Evolutionary conservation across 768 basidiomycete genomes (phyloP), one percentile per base, ranked within the genome.

Genomic region (Podaxis sp.): DNA sequence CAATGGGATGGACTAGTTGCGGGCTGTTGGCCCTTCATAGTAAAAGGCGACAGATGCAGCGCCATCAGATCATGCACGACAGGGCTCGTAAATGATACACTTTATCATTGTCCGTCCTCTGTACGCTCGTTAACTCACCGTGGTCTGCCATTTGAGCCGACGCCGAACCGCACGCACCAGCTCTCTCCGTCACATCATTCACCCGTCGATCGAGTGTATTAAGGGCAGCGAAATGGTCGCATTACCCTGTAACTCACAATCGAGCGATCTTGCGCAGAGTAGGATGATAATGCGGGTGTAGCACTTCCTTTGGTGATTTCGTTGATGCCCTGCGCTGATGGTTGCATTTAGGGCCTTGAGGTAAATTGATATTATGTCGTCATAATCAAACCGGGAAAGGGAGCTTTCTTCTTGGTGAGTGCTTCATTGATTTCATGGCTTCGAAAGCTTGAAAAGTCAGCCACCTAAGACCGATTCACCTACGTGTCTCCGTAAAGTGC

Each of bases 281-380:
- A 62, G 19, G 24, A 38, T 22, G 41, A 53, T 56, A 55, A 33
- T 50, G 55, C 51, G 59, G 50, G 4, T 22, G 19, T 52, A 60
- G 46, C 54, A 29, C 22, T 49, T 24, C 49, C 36, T 9, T 51
- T 24, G 15, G 55, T 56, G 61, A 38, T 56, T 22, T 62, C 36
- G 36, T 24, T 19, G 51, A 49, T 24, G 15, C 43, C 41, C 49
- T 50, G 22, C 17, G 24, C 15, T 56, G 61, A 62, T 56, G 61
- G 61, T 62, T 62, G 61, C 55, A 22, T 17, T 49, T 50, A 56
- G 36, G 33, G 61, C 55, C 61, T 56, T 50, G 55, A 56, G 61
- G 61, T 36, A 40, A 12, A 43, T 49, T 38, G 47, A 47, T 29
- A 22, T n/a, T 27, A 25, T 61, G 43, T 46, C 50, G 37, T 38